Percentiles rank a stretch among this genome's conserved stretches.
Conservation (phyloP, 192 early-diverging fungal species). For the Podila verticillata region DNA sequence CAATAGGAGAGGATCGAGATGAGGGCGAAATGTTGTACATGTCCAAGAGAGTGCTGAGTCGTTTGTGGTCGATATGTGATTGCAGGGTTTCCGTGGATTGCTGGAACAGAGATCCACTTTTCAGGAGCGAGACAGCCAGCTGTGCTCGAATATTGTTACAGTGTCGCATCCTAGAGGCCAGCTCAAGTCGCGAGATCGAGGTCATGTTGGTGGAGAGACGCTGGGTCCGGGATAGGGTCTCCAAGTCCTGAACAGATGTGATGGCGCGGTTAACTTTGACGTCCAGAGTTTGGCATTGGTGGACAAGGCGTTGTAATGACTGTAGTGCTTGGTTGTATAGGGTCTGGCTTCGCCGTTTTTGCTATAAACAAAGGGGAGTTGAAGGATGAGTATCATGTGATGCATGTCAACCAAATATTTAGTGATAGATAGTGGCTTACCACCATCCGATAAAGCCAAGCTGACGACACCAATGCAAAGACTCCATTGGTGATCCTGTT, state of each 20-base stretch:
- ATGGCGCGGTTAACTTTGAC: slow-evolving; percentile 60
- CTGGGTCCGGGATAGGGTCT: slow-evolving; percentile 68
- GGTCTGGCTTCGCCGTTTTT: slow-evolving; percentile 54
- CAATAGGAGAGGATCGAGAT: slow-evolving; percentile 24
- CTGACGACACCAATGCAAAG: slow-evolving; percentile 21
- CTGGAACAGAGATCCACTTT: slow-evolving; percentile 58
- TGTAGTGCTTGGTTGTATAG: slow-evolving; percentile 54
- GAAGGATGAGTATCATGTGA: neutral
- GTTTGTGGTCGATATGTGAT: slow-evolving; percentile 52
- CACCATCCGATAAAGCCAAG: slow-evolving; percentile 43
- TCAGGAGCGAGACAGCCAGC: slow-evolving; percentile 51
- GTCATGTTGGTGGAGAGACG: slow-evolving; percentile 64
- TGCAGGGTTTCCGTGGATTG: slow-evolving; percentile 57
- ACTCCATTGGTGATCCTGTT: slow-evolving; percentile 17
- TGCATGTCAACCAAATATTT: neutral
- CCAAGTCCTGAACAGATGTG: slow-evolving; percentile 68
- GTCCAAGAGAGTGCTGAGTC: slow-evolving; percentile 56
- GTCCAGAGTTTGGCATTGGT: slow-evolving; percentile 60
- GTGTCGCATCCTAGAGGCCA: slow-evolving; percentile 56
- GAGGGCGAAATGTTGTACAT: slow-evolving; percentile 61
- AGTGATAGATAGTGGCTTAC: slow-evolving; percentile 11
- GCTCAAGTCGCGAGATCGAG: slow-evolving; percentile 72
- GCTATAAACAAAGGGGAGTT: slow-evolving; percentile 22
- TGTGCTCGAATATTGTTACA: slow-evolving; percentile 58
- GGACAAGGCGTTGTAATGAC: slow-evolving; percentile 51